Conservation (phyloP, 169 alveolate species). For the Plasmodium adleri region DNA sequence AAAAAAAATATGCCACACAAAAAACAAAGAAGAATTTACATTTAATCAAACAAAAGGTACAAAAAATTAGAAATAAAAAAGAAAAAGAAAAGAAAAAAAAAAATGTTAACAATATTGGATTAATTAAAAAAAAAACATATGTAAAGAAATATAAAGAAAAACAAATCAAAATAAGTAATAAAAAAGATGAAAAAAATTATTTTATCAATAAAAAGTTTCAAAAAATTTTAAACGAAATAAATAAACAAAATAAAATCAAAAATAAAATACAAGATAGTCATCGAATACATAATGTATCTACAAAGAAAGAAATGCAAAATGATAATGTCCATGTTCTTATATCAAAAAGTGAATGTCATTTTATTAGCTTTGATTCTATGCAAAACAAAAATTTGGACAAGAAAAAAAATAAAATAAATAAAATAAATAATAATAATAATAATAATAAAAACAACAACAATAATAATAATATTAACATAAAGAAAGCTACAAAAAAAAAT, state of each 20-base stretch:
- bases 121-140: not conserved
- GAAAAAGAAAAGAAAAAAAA: no score
- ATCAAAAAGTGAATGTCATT: not conserved
- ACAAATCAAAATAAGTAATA: not conserved
- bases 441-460: not conserved
- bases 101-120: no score
- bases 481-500: not conserved
- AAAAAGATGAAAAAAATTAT: not conserved
- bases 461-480: not conserved
- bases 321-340: not conserved
- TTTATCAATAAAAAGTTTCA: not conserved
- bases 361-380: not conserved
- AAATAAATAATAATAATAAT: not conserved
- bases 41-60: no score
- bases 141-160: not conserved
- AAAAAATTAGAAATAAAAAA: no score
- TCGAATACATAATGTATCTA: not conserved
- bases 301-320: not conserved
- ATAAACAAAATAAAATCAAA: not conserved
- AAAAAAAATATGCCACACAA: no score
- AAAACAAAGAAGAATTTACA: no score
- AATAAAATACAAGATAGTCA: not conserved
- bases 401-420: not conserved
- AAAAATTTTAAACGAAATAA: not conserved
- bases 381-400: not conserved